Percentiles rank a stretch among this genome's conserved stretches.
These are phyloP conservation scores for Polytrichum formosum DNA, from an alignment of 225 moss, liverwort and hornwort genomes.

Conservation along the genomic window DNA sequence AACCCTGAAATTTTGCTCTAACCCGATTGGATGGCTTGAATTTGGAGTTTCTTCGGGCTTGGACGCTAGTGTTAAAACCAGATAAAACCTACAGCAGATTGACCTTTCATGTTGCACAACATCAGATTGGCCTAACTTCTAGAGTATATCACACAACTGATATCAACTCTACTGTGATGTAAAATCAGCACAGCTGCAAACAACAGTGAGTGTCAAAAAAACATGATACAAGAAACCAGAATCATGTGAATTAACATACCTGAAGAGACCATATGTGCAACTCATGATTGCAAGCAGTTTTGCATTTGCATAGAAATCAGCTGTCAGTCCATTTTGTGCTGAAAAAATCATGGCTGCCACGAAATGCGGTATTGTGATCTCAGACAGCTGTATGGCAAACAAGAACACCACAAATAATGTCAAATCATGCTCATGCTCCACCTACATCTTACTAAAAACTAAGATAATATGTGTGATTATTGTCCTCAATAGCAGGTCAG, in stretches of 20 bases:
- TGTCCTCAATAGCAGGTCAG: neutral
- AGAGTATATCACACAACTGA: no score
- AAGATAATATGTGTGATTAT: neutral
- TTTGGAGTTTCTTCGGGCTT: no score
- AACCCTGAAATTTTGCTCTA: no score
- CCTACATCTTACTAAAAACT: neutral
- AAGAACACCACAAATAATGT: slow-evolving; percentile 26
- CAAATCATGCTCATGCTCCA: slow-evolving; percentile 12
- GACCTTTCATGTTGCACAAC: no score
- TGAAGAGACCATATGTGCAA: slow-evolving; percentile 93
- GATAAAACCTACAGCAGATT: no score
- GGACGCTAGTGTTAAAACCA: no score
- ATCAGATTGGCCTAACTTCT: no score
- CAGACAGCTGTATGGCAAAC: slow-evolving; percentile 65
- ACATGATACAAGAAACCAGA: no score
- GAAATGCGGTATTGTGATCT: slow-evolving; percentile 98
- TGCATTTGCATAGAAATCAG: slow-evolving; percentile 73
- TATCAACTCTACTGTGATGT: no score
- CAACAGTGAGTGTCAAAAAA: no score
- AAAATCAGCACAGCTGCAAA: no score
- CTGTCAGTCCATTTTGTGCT: slow-evolving; percentile 68
- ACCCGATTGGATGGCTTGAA: no score
- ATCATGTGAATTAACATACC: slow-evolving; percentile 22
- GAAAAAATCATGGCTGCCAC: slow-evolving; percentile 98
- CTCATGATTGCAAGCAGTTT: slow-evolving; percentile 74